Base-by-base conservation (phyloP, 805 yeast species). In the Candida ponderosae region DNA sequence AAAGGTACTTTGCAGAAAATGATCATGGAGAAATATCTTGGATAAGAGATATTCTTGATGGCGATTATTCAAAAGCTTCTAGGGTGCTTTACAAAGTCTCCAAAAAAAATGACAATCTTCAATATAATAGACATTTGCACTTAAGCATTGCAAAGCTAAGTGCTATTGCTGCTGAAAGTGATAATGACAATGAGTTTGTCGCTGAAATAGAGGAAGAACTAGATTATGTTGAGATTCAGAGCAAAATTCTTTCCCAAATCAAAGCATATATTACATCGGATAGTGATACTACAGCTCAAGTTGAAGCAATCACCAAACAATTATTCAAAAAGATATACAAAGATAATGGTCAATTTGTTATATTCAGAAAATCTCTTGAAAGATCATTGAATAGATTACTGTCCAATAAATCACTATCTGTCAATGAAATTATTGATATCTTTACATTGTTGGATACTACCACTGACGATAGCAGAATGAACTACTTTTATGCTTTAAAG, bases 71-170 rank as follows among this genome's bases (percentile, higher is more conserved):
- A 5, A 50, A 57, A 2, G 90, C 88, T 0, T 62, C 80, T 1
- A 47, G 54, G 13, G 63, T 67, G 1, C 59, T 87, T 23, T 48
- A 63, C 4, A 51, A 58, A 1, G 68, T 74, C 20, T 61, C 68
- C 5, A 59, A 63, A 13, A 54, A 66, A 4, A 42, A 53, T 3
- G 70, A 68, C 15, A 75, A 72, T 19, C 50, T 59, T 9, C 62
- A 68, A 32, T 57, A 57, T 11, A 70, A 69, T 45, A 72, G 70
- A 47, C 75, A 70, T 46, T 48, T 81, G 18, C 77, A 77, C 44
- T 66, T 79, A 41, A 81, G 86, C 39, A 57, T 87, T 35, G 89
- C 94, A 2, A 87, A 87, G 54, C 57, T 88, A 18, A 60, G 85
- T 3, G 64, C 74, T 2, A 50, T 83, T 16, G 79, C 78, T 0